Evolutionary conservation across 805 yeast genomes (phyloP), one percentile per base, ranked within the genome.

Genomic region (Nakazawaea anatomiae): DNA sequence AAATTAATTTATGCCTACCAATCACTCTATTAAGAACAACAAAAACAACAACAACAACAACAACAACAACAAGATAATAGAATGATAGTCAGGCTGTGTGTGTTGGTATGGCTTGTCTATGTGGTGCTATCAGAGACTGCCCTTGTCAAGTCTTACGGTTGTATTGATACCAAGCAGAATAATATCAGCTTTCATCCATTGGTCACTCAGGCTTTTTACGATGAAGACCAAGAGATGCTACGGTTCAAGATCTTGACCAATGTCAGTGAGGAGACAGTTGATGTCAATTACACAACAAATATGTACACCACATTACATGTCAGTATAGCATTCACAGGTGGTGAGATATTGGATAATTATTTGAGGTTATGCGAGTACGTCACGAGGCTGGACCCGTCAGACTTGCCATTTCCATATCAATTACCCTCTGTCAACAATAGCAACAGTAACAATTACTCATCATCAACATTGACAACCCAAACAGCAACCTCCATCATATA

Each of bases 221-320:
- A 54, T 39, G 47, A 52, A 18, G 52, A 32, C 7, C 34, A 47
- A n/a, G 51, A 47, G 34, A n/a, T 48, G 31, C 18, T 57, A 10
- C 10, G 39, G 35, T 54, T 53, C 52, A 32, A 50, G 35, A n/a
- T 55, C 31, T 12, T 46, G 28, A 25, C 53, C 7, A 46, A 55
- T 39, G 62, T 66, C 4, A 39, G 57, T 9, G 53, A 48, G 6
- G 49, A 55, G 27, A 70, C 77, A 8, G 55, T 65, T 11, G 83
- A 78, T 53, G 75, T 76, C 34, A 71, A 79, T 56, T 9, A 55
- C 1, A 61, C 71, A 3, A 72, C 82, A 1, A 76, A 77, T 59
- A 69, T 63, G 54, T 77, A 62, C 58, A 76, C 83, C 8, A 75
- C 81, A 1, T 59, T 79, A 42, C 79, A 75, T 48, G 74, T 75